These are phyloP conservation scores for Cubamyces lactineus DNA, from an alignment of 768 basidiomycete species.

Conservation along the genomic window DNA sequence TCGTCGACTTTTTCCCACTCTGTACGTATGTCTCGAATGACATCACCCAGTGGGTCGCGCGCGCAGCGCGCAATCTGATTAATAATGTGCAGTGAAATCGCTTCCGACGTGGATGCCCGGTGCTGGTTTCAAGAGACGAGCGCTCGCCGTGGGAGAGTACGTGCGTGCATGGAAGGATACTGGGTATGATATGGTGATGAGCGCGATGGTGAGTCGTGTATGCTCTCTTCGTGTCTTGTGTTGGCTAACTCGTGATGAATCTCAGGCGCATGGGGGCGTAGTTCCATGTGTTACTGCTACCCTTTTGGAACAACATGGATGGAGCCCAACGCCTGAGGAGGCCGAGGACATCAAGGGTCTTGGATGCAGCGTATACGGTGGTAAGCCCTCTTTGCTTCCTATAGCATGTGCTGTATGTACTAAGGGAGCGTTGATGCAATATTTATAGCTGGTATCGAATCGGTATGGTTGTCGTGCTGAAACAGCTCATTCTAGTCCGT, in stretches of 20 bases:
- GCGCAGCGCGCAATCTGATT: too few species aligned
- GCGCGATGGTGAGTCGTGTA: conserved; percentile 7
- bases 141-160: conserved; percentile 15
- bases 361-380: conserved; percentile 16
- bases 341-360: conserved; percentile 6
- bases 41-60: neutral
- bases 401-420: neutral
- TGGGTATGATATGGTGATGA: conserved; percentile 22
- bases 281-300: neutral
- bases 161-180: conserved; percentile 29
- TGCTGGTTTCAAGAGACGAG: conserved; percentile 34
- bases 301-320: neutral
- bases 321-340: neutral
- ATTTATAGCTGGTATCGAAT: conserved; percentile 14
- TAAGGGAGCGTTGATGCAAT: neutral
- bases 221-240: too few species aligned
- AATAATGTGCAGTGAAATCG: conserved; percentile 19
- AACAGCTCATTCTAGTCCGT: too few species aligned
- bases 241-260: neutral
- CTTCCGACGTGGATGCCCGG: conserved; percentile 41
- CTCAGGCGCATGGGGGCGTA: neutral
- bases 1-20: conserved; percentile 31
- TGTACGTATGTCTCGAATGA: conserved; percentile 4
- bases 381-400: neutral
- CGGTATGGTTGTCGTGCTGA: too few species aligned